Base-by-base conservation (phyloP, 768 basidiomycete genomes). In the Boletus patriciae region DNA sequence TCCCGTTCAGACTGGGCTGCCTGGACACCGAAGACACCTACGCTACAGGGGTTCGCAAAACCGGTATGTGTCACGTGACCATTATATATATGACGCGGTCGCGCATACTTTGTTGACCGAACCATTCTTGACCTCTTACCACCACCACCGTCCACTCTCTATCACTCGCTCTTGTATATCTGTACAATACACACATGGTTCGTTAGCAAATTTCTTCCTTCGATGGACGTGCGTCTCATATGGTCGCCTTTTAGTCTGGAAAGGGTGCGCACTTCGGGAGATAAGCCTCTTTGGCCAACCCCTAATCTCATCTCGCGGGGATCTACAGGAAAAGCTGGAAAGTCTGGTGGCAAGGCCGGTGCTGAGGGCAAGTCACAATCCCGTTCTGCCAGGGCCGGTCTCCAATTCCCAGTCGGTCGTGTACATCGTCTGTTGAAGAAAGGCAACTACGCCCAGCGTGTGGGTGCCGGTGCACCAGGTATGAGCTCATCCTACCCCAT, bases 321-420 rank as follows among this genome's bases (percentile, higher is more conserved):
- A 64, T 54, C 36, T 23, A 47, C 55, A 79, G 81, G 82, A 61
- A 80, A 79, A 71, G 76, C 75, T 52, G 78, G 78, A 63, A 80
- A 80, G 68, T 76, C 71, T 51, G 77, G 77, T 62, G 83, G 84
- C 60, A 84, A 82, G 63, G 75, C 83, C 29, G 66, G 69, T 27
- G 60, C 76, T 48, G 77, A 77, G 59, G 75, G 72, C 31, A 88
- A 88, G 67, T 74, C 85, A 4, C 83, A 84, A 64, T 88, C 87
- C 15, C 84, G 87, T 51, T 88, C 87, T 23, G 79, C 86, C 52
- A 88, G 87, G 67, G 87, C 87, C 13, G 87, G 87, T 64, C 83
- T 88, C 53, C 86, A 89, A 71, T 90, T 94, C 79, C 92, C 92
- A 52, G 91, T 94, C 64, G 92, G 92, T 81, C 92, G 92, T 88